Evolutionary conservation across 768 basidiomycete genomes (phyloP), one percentile per base, ranked within the genome.

Genomic region (Collybiopsis luxurians): DNA sequence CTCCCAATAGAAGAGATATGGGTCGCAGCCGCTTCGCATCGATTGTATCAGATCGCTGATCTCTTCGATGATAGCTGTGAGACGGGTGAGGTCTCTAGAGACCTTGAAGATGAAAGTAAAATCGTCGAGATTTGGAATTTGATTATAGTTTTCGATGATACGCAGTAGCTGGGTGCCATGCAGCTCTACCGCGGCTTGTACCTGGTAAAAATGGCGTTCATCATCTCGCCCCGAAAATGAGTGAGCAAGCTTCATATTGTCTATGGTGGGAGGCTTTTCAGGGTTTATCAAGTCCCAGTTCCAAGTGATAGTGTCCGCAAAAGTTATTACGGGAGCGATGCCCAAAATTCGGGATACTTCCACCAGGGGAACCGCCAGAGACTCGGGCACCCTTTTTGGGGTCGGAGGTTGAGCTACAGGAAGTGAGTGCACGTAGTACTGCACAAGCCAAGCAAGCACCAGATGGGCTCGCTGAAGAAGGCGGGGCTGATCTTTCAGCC

Each of bases 301-400:
- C 92, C 93, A 99, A 1, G 98, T 80, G 13, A 99, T 95, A 17
- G 92, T 94, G 68, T 97, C 96, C 26, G 95, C 91, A 67, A 94
- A 99, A 0, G 95, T 99, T 61, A 98, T 77, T 60, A 99, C 84
- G 3, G 96, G 96, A 5, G 95, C 94, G n/a, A 95, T 86, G 51
- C 84, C 85, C 40, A 99, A 80, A 51, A 80, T 71, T 10, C 79
- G 79, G 13, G 93, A 96, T 46, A 96, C 84, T 17, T 79, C 66
- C 27, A 91, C 80, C 27, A 97, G 78, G 0, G 96, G 95, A 23
- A 90, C 70, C 1, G 92, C 81, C 39, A 99, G 75, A 10, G 87
- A 79, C 58, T 82, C 78, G 2, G 96, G 96, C 31, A 99, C 82
- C 50, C 79, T 64, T 39, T 85, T 71, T 1, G 83, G 69, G 4